Evolutionary conservation across 257 asterid species (phyloP).

Genomic region (Echium plantagineum): DNA sequence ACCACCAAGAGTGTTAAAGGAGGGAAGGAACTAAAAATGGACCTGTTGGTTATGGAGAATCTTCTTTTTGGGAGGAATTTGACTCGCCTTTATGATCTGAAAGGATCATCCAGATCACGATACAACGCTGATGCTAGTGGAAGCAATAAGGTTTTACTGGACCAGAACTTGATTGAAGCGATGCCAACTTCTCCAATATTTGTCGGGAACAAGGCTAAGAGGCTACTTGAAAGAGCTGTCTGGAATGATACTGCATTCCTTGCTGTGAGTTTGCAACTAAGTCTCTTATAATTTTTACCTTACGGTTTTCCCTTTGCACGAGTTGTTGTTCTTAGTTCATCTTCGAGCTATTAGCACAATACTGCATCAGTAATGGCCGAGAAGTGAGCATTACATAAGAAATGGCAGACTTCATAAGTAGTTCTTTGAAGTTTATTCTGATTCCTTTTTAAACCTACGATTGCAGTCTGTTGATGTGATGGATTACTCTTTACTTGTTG

Average conservation of each 20-base stretch:
- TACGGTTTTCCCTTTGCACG: neutral
- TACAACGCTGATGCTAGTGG: conserved; percentile 72
- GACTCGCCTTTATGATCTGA: conserved; percentile 8
- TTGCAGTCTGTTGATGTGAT: conserved; percentile 79
- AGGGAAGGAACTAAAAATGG: conserved; percentile 10
- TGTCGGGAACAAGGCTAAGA: conserved; percentile 83
- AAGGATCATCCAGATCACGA: conserved; percentile 7
- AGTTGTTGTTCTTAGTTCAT: too few species aligned
- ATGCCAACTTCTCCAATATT: conserved; percentile 98
- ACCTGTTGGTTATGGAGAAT: conserved; percentile 9
- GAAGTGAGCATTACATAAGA: too few species aligned
- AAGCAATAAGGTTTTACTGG: conserved; percentile 79
- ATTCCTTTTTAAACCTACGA: neutral
- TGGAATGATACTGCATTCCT: conserved; percentile 97
- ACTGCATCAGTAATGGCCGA: neutral
- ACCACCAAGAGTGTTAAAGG: conserved; percentile 6
- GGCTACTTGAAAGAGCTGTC: conserved; percentile 78
- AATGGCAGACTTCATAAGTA: neutral
- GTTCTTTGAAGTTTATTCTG: neutral
- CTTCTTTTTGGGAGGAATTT: conserved; percentile 4
- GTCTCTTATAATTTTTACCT: neutral
- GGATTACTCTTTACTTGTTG: conserved; percentile 90
- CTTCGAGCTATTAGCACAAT: neutral
- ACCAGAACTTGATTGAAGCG: conserved; percentile 90
- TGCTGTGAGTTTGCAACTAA: conserved; percentile 47